Percentiles rank a stretch among this genome's conserved stretches.
These are phyloP conservation scores for Escallonia rubra DNA, from an alignment of 129 eudicot genomes.

Conservation along the genomic window DNA sequence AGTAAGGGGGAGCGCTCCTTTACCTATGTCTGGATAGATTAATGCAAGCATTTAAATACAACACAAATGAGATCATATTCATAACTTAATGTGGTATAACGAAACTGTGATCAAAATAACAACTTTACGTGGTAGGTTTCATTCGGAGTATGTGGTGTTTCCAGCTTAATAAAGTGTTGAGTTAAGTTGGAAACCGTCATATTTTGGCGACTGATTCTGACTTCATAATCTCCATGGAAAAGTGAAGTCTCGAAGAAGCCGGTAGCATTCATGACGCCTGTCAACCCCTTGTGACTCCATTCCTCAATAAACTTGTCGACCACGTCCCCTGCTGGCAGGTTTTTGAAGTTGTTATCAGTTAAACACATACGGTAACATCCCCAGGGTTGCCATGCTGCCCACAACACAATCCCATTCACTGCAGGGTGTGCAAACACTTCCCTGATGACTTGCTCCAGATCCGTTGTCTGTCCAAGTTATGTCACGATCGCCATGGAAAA, in stretches of 20 bases:
- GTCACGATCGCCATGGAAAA: too few relatives aligned
- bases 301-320: constrained; percentile 32
- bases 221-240: constrained; percentile 57
- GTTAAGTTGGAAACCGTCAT: neutral
- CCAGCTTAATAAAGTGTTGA: neutral
- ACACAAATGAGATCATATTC: too few relatives aligned
- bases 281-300: constrained; percentile 1
- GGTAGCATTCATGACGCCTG: constrained; percentile 35
- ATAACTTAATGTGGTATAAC: too few relatives aligned
- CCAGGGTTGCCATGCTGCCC: constrained; percentile 52
- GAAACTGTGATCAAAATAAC: too few relatives aligned
- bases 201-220: constrained; percentile 8
- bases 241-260: constrained; percentile 49
- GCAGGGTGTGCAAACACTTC: constrained; percentile 54
- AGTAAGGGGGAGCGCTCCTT: too few relatives aligned
- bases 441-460: constrained; percentile 42
- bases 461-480: constrained; percentile 22
- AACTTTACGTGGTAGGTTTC: too few relatives aligned
- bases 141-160: neutral
- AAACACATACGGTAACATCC: constrained; percentile 56
- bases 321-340: constrained; percentile 51
- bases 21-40: too few relatives aligned
- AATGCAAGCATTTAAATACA: too few relatives aligned
- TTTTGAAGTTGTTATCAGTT: constrained; percentile 53
- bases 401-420: constrained; percentile 48